These are phyloP conservation scores for Stephanodiscus minutulus DNA, from an alignment of 108 stramenopile species.

Conservation along the genomic window DNA sequence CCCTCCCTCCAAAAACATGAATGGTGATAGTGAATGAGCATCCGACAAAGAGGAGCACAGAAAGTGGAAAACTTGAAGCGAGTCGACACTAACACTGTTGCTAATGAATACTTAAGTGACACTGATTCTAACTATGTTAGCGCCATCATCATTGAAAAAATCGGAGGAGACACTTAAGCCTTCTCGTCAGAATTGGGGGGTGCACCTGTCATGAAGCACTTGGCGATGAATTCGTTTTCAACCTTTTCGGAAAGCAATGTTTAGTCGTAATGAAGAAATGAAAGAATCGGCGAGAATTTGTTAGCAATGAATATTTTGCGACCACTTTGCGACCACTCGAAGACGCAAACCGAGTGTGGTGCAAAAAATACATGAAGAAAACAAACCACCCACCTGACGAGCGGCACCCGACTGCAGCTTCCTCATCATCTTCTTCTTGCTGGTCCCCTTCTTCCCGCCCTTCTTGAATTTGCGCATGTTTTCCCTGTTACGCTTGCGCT, in stretches of 20 bases:
- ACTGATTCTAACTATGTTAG: neutral
- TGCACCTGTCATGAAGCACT: slow-evolving; percentile 80
- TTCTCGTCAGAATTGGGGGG: slow-evolving; percentile 63
- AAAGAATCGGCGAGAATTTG: neutral
- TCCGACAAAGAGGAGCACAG: too few relatives aligned
- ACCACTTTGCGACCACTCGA: slow-evolving; percentile 4
- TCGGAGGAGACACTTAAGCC: slow-evolving; percentile 8
- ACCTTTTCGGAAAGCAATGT: slow-evolving; percentile 14
- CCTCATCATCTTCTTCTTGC: slow-evolving; percentile 84
- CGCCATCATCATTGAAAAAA: neutral
- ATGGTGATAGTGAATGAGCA: too few relatives aligned
- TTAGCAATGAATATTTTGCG: neutral
- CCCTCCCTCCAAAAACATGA: too few relatives aligned
- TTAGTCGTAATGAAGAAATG: neutral
- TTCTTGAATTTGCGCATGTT: slow-evolving; percentile 90
- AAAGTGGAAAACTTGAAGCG: neutral
- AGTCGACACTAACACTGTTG: neutral
- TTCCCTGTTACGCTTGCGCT: slow-evolving; percentile 89
- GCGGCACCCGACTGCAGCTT: slow-evolving; percentile 71
- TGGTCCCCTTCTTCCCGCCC: slow-evolving; percentile 72
- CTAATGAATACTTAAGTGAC: neutral
- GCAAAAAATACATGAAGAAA: neutral
- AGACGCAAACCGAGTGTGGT: neutral
- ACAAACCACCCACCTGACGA: slow-evolving; percentile 50
- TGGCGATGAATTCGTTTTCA: slow-evolving; percentile 88